Evolutionary conservation across 2,329 filamentous ascomycete species (phyloP).

Genomic region (Colletotrichum sp.): DNA sequence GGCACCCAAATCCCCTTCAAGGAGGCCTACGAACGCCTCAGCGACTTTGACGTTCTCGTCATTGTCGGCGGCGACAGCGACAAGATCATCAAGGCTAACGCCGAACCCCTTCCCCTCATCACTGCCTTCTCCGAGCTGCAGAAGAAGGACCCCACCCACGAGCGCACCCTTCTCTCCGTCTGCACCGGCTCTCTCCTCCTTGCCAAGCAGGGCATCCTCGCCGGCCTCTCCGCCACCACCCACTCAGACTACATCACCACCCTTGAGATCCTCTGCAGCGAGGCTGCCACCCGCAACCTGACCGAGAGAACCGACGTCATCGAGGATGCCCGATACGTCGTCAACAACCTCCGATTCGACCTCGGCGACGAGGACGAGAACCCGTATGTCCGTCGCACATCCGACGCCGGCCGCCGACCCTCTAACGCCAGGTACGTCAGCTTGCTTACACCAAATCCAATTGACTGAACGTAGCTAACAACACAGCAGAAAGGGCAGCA

Average conservation of each 20-base stretch:
- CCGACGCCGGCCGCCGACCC: conserved; percentile 66
- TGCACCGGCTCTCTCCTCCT: conserved; percentile 82
- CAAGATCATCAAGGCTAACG: conserved; percentile 68
- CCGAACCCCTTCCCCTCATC: conserved; percentile 75
- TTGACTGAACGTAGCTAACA: background rate
- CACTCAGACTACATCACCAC: conserved; percentile 82
- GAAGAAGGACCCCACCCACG: conserved; percentile 77
- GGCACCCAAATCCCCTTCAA: conserved; percentile 79
- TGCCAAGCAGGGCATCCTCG: conserved; percentile 77
- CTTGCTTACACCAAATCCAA: background rate
- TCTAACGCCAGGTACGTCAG: conserved; percentile 63
- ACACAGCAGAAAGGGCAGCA: conserved; percentile 75
- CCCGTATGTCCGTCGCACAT: conserved; percentile 81
- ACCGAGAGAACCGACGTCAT: conserved; percentile 83
- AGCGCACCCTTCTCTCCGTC: conserved; percentile 81
- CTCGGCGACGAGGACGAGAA: conserved; percentile 82
- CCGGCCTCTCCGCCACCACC: conserved; percentile 81
- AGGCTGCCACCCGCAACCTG: conserved; percentile 71
- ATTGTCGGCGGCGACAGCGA: conserved; percentile 75
- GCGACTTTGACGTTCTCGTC: conserved; percentile 81
- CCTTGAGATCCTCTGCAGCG: conserved; percentile 82
- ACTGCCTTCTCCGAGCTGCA: conserved; percentile 80
- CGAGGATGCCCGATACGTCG: conserved; percentile 82
- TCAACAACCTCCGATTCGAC: conserved; percentile 91
- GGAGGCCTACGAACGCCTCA: conserved; percentile 73